Percentiles rank a stretch among this genome's conserved stretches.
phyloP scores from a whole-genome alignment of 2,329 filamentous ascomycete species.

The Calonectria crousiana region DNA sequence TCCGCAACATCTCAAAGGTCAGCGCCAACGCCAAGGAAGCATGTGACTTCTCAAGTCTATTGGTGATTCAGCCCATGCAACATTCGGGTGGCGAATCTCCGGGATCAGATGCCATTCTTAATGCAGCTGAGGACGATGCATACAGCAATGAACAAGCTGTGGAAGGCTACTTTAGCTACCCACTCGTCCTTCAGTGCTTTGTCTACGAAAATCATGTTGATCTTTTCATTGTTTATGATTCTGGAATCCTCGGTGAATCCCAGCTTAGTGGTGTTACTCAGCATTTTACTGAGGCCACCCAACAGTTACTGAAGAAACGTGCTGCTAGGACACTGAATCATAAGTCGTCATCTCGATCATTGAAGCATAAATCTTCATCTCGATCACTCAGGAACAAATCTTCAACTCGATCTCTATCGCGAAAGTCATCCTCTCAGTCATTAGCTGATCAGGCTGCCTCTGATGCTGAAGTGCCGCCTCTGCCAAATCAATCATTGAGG shows the following conservation, averaged over 20 bases:
- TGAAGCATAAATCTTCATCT: background rate
- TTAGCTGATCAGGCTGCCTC: background rate
- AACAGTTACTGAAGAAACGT: constrained; percentile 2
- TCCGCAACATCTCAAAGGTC: constrained; percentile 34
- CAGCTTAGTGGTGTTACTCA: constrained; percentile 4
- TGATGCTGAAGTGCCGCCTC: background rate
- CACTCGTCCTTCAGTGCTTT: constrained; percentile 7
- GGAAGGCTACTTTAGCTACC: constrained; percentile 10
- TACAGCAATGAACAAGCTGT: constrained; percentile 1
- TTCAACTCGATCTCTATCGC: background rate
- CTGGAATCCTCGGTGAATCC: background rate
- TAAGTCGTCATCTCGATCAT: background rate
- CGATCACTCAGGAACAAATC: background rate
- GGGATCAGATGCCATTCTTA: background rate
- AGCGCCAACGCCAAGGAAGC: constrained; percentile 16
- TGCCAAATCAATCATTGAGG: background rate
- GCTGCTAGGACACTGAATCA: background rate
- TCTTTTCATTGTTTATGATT: constrained; percentile 2
- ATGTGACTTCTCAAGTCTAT: constrained; percentile 15
- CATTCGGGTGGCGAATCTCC: background rate
- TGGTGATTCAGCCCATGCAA: constrained; percentile 28
- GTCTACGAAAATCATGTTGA: background rate
- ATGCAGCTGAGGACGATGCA: constrained; percentile 20
- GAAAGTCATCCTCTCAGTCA: background rate
- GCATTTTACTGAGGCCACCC: constrained; percentile 5